phyloP scores from a whole-genome alignment of 179 eudicot species.

The Camellia oleifera region DNA sequence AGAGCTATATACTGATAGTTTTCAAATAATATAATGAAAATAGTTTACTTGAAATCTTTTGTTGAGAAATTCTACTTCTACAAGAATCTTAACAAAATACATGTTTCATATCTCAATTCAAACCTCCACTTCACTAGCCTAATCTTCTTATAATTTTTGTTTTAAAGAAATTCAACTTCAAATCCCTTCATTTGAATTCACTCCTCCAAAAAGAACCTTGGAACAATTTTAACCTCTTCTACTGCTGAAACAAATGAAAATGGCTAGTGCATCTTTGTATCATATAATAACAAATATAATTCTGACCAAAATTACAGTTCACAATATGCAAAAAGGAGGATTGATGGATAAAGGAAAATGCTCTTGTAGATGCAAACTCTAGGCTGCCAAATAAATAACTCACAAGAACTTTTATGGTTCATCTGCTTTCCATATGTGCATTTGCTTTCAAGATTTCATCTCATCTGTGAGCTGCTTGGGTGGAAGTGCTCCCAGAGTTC shows the following conservation, averaged over 20 bases:
- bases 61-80: too few species aligned
- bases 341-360: conserved; percentile 4
- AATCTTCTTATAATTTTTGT: too few species aligned
- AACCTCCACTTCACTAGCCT: too few species aligned
- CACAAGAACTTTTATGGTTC: conserved; percentile 28
- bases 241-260: neutral
- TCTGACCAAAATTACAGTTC: conserved; percentile 8
- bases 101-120: too few species aligned
- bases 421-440: conserved; percentile 29
- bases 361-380: neutral
- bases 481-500: conserved; percentile 32
- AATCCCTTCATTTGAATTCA: too few species aligned
- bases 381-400: neutral
- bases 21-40: too few species aligned
- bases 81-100: too few species aligned
- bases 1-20: too few species aligned
- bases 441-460: conserved; percentile 57
- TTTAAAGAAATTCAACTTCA: too few species aligned
- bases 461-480: conserved; percentile 41
- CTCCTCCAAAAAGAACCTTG: too few species aligned
- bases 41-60: too few species aligned
- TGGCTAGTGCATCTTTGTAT: conserved; percentile 17
- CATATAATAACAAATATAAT: conserved; percentile 11
- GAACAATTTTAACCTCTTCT: neutral
- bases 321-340: conserved; percentile 4